These are phyloP conservation scores for Asterochloris sp. DNA, from an alignment of 139 green algal species.

Conservation along the genomic window DNA sequence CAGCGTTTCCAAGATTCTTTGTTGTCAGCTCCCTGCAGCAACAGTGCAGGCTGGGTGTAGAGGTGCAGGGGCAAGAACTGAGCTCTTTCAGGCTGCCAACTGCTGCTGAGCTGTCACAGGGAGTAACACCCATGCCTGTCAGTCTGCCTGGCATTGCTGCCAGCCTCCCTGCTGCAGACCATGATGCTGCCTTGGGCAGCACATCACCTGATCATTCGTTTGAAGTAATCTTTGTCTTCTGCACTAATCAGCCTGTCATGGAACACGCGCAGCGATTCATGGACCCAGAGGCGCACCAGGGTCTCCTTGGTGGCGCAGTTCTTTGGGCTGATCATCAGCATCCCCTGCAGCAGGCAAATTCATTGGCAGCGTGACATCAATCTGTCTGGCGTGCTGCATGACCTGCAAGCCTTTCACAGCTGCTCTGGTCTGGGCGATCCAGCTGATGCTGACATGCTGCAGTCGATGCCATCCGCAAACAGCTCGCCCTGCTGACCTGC, in stretches of 20 bases:
- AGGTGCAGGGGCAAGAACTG: background rate
- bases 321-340: conserved; percentile 17
- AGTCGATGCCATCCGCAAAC: too few relatives aligned
- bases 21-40: conserved; percentile 1
- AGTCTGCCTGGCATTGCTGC: background rate
- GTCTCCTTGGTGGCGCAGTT: conserved; percentile 13
- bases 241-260: conserved; percentile 76
- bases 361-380: too few relatives aligned
- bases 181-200: too few relatives aligned
- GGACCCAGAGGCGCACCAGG: conserved; percentile 45
- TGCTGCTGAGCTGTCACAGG: conserved; percentile 3
- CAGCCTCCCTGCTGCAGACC: background rate
- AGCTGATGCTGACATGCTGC: too few relatives aligned
- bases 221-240: conserved; percentile 75
- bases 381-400: too few relatives aligned
- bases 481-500: too few relatives aligned
- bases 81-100: too few relatives aligned
- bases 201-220: conserved; percentile 27
- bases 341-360: background rate
- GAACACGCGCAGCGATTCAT: conserved; percentile 57
- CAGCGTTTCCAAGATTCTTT: conserved; percentile 7
- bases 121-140: background rate
- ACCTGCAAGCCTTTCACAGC: too few relatives aligned
- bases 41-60: background rate
- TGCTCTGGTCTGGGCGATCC: too few relatives aligned